A percentile compares a stretch with the other conserved stretches of the same genome.
Conservation (phyloP, 1,284 basidiomycete species). For the Ceratobasidium sp. region DNA sequence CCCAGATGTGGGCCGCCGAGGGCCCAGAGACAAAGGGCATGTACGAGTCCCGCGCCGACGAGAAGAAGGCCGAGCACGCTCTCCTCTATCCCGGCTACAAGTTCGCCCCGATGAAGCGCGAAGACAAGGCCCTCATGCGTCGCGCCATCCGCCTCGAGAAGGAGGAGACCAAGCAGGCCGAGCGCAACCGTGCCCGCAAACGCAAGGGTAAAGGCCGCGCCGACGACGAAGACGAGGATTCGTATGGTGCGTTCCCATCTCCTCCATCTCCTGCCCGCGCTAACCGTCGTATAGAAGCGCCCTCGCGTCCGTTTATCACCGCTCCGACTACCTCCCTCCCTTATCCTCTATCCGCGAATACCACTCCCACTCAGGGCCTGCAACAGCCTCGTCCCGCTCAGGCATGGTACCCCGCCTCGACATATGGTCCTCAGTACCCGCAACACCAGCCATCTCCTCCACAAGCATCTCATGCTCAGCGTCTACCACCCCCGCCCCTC, state of each 20-base stretch:
- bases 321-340: constrained; percentile 12
- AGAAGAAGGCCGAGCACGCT: constrained; percentile 76
- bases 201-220: constrained; percentile 44
- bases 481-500: constrained; percentile 17
- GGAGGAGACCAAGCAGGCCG: constrained; percentile 57
- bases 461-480: constrained; percentile 3
- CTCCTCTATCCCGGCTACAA: constrained; percentile 77
- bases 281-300: constrained; percentile 37
- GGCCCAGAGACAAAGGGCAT: constrained; percentile 63
- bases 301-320: constrained; percentile 8
- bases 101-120: constrained; percentile 77
- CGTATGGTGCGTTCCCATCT: constrained; percentile 14
- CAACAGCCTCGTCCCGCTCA: constrained; percentile 22
- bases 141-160: constrained; percentile 61
- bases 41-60: constrained; percentile 80
- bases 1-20: constrained; percentile 78
- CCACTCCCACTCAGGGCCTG: constrained; percentile 12
- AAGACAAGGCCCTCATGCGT: constrained; percentile 67
- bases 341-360: constrained; percentile 41
- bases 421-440: constrained; percentile 23
- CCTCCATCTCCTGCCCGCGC: constrained; percentile 23
- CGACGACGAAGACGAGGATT: constrained; percentile 31
- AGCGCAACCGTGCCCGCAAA: constrained; percentile 41
- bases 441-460: constrained; percentile 26
- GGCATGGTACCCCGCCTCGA: constrained; percentile 30